Evolutionary conservation across 2,329 filamentous ascomycete genomes (phyloP), one percentile per base, ranked within the genome.

Genomic region (Sclerotinia sclerotiorum): DNA sequence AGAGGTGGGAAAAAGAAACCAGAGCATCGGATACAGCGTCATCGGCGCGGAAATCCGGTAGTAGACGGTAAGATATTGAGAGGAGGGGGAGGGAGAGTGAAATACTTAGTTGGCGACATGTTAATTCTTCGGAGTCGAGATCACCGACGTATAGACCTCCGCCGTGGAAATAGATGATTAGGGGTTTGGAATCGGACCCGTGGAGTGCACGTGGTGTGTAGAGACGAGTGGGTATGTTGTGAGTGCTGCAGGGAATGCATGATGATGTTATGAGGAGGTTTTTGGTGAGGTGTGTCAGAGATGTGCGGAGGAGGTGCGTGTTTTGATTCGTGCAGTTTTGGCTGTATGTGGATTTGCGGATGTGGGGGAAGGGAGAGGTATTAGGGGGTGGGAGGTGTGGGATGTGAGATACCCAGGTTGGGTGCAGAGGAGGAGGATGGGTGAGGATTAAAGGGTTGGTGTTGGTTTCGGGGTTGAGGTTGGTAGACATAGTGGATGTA

Each of bases 121-220:
- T 80, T 1, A 84, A 74, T 58, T 85, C 82, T 72, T 85, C 83
- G 69, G 80, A 83, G 70, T 84, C 81, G 2, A 81, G 80, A 65
- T 83, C 81, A 15, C 83, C 83, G 44, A 84, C 80, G 39, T 75
- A 75, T 2, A 85, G 75, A 0, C 81, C 82, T 19, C 83, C 83
- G 13, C 83, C 83, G 70, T 84, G 83, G 71, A 81, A 82, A 73
- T 84, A 84, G 24, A 84, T 71, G 15, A 82, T 73, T 8, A 80
- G 10, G 65, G 42, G 21, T 6, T 56, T 3, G 35, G 19, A 19
- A 29, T 24, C 32, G 32, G 44, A 19, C 10, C 24, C 3, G 29
- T 17, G 4, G n/a, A 44, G 46, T n/a, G 19, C 21, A 29, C 55
- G 10, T 5, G 65, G 55, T 8, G 48, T 54, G 55, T 67, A 67